phyloP scores from a whole-genome alignment of 371 early-diverging fungal species.

The Rhizopus delemar region DNA sequence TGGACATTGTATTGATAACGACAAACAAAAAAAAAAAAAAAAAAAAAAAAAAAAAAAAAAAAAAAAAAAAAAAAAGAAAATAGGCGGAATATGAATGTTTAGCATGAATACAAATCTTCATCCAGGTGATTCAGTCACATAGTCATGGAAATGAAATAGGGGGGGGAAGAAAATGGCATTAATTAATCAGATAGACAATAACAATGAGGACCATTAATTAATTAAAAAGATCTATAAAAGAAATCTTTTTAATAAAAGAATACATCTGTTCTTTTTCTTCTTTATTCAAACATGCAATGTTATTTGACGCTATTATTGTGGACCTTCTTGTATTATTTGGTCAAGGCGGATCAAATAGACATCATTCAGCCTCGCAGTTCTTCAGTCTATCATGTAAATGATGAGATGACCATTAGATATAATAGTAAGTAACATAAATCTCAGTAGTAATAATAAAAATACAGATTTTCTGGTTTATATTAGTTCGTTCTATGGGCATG shows the following conservation, averaged over 20 bases:
- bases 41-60: constrained; percentile 10
- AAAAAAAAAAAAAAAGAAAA: neutral
- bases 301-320: neutral
- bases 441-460: neutral
- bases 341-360: constrained; percentile 31
- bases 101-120: neutral
- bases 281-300: neutral
- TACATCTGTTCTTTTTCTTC: neutral
- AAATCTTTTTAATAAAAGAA: neutral
- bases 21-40: constrained; percentile 1
- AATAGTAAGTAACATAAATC: constrained; percentile 21
- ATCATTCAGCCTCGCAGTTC: constrained; percentile 28
- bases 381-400: constrained; percentile 17
- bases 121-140: neutral
- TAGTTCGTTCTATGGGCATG: constrained; percentile 37
- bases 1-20: constrained; percentile 21
- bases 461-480: neutral
- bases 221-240: neutral
- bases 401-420: constrained; percentile 35
- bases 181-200: neutral
- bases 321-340: neutral
- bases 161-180: neutral
- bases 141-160: neutral
- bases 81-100: constrained; percentile 1
- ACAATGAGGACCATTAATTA: neutral